Percentiles rank a stretch among this genome's conserved stretches.
phyloP scores from a whole-genome alignment of 768 basidiomycete genomes.

The Lactarius akahatsu region DNA sequence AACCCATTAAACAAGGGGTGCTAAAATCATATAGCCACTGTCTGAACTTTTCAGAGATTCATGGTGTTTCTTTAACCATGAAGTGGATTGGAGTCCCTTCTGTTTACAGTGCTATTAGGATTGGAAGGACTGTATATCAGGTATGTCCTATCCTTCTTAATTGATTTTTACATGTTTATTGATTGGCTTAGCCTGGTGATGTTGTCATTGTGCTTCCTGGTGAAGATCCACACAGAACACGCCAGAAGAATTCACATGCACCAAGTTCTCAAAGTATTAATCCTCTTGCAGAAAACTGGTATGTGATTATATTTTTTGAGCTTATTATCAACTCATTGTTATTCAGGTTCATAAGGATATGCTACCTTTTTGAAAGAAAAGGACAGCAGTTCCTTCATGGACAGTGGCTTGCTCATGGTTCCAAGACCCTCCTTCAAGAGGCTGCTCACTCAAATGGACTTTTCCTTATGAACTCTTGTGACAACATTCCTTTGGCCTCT shows the following conservation, averaged over 20 bases:
- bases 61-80: slow-evolving; percentile 36
- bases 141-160: slow-evolving; percentile 35
- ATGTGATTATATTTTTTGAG: slow-evolving; percentile 28
- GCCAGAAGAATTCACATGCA: slow-evolving; percentile 43
- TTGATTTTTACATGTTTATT: not conserved
- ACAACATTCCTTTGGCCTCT: slow-evolving; percentile 50
- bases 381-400: slow-evolving; percentile 60
- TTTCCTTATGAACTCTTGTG: slow-evolving; percentile 56
- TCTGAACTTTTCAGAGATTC: slow-evolving; percentile 13
- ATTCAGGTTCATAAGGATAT: slow-evolving; percentile 67
- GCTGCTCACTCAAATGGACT: slow-evolving; percentile 61
- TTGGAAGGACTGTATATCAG: slow-evolving; percentile 59
- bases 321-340: not conserved
- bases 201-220: slow-evolving; percentile 63
- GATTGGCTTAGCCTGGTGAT: slow-evolving; percentile 52
- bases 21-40: not conserved
- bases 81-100: slow-evolving; percentile 12
- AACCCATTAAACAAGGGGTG: not conserved
- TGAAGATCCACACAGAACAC: slow-evolving; percentile 43
- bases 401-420: slow-evolving; percentile 69
- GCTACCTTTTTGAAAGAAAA: slow-evolving; percentile 55
- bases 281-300: slow-evolving; percentile 64
- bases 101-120: slow-evolving; percentile 37
- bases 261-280: slow-evolving; percentile 51
- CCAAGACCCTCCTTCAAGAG: slow-evolving; percentile 65